phyloP scores from a whole-genome alignment of 345 rosid species.

The Stellera chamaejasme region DNA sequence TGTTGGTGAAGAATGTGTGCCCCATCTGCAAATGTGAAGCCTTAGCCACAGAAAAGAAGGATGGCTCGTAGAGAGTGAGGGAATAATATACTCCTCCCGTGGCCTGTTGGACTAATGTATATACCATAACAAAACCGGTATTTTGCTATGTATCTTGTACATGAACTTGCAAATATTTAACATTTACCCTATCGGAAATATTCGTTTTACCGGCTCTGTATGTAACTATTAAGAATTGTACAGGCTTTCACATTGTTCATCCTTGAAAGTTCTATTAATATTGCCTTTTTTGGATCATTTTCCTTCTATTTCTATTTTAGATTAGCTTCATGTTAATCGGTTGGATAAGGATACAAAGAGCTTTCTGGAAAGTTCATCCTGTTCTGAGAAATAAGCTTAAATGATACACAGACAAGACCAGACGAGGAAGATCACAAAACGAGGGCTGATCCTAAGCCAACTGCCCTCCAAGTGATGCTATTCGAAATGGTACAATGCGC shows the following conservation, averaged over 20 bases:
- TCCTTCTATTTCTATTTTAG: too few species aligned
- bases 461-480: too few species aligned
- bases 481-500: too few species aligned
- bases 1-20: conserved; percentile 69
- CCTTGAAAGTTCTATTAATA: neutral
- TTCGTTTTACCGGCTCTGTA: conserved; percentile 28
- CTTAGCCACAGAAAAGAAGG: conserved; percentile 23
- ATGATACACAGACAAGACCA: too few species aligned
- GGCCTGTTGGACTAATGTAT: conserved; percentile 21
- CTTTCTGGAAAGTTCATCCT: too few species aligned
- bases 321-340: too few species aligned
- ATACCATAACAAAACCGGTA: conserved; percentile 22
- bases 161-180: conserved; percentile 36
- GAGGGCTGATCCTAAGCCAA: too few species aligned
- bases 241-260: conserved; percentile 5
- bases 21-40: conserved; percentile 91
- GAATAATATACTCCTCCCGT: conserved; percentile 9
- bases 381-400: too few species aligned
- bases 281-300: neutral
- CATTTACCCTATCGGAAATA: conserved; percentile 20
- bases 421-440: too few species aligned
- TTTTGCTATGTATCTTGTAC: conserved; percentile 37
- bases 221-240: conserved; percentile 19
- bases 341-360: too few species aligned
- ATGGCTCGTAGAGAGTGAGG: conserved; percentile 11